These are phyloP conservation scores for Pilatotrama ljubarskyi DNA, from an alignment of 768 basidiomycete genomes.

Conservation along the genomic window DNA sequence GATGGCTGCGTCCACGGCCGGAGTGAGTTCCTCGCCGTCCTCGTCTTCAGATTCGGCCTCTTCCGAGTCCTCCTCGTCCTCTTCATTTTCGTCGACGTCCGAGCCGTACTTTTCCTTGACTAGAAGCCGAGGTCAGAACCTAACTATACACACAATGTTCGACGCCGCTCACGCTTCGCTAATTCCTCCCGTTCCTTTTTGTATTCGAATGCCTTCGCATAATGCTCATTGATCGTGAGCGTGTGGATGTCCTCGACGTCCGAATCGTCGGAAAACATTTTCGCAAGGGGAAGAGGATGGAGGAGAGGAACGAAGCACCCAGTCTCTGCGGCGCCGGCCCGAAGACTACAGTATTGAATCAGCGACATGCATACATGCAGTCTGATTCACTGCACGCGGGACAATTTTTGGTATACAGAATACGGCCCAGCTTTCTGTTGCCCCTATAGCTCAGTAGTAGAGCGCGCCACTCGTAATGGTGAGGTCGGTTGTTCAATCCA, in stretches of 20 bases:
- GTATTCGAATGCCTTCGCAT: constrained; percentile 79
- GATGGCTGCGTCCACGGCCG: constrained; percentile 91
- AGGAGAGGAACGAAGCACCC: neutral
- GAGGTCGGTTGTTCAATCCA: constrained; percentile 16
- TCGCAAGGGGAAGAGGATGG: neutral
- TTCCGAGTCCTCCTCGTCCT: constrained; percentile 64
- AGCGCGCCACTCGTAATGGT: constrained; percentile 16
- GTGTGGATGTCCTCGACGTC: constrained; percentile 45
- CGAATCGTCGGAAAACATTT: constrained; percentile 32
- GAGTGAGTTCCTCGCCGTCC: constrained; percentile 92
- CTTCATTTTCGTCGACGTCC: constrained; percentile 56
- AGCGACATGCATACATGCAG: too few species aligned
- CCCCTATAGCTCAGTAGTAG: constrained; percentile 15
- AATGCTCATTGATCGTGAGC: constrained; percentile 72
- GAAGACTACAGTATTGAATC: neutral
- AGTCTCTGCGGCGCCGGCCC: neutral
- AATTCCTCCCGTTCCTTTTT: constrained; percentile 87
- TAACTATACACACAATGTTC: neutral
- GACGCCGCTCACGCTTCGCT: constrained; percentile 56
- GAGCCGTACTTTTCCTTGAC: constrained; percentile 90
- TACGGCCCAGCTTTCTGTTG: neutral
- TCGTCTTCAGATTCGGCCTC: constrained; percentile 87
- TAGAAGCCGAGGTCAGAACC: constrained; percentile 30
- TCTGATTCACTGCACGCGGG: too few species aligned
- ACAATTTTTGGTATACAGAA: too few species aligned